Evolutionary conservation across 139 green algal genomes (phyloP).

Genomic region (Haematococcus sp.): DNA sequence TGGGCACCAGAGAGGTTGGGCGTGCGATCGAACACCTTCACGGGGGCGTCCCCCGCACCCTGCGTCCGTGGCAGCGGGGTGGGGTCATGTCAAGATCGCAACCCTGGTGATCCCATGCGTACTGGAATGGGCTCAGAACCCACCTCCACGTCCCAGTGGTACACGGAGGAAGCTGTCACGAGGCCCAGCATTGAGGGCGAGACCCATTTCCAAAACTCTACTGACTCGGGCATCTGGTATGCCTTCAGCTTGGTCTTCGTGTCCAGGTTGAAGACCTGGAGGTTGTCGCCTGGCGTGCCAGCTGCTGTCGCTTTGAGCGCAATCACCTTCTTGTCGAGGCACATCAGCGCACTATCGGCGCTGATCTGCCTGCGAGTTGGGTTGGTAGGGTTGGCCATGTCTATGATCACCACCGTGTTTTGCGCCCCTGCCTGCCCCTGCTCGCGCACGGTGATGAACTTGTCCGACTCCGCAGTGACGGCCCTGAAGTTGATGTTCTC

Average conservation of each 20-base stretch:
- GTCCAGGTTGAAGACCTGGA: conserved; percentile 99
- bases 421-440: conserved; percentile 50
- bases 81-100: neutral
- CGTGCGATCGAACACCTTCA: conserved; percentile 97
- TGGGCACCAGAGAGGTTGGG: conserved; percentile 93
- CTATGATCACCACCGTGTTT: conserved; percentile 88
- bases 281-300: conserved; percentile 69
- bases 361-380: conserved; percentile 92
- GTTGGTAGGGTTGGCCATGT: conserved; percentile 78
- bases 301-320: conserved; percentile 80
- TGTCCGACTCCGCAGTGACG: conserved; percentile 95
- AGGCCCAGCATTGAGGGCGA: conserved; percentile 79
- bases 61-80: conserved; percentile 24
- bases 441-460: conserved; percentile 96
- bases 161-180: conserved; percentile 89
- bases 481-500: conserved; percentile 97
- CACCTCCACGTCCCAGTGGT: conserved; percentile 96
- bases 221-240: conserved; percentile 89
- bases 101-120: neutral
- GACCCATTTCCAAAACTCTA: conserved; percentile 99
- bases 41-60: conserved; percentile 54
- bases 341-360: conserved; percentile 96
- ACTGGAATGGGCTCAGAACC: no score
- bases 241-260: conserved; percentile 98
- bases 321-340: conserved; percentile 90